These are phyloP conservation scores for Kwoniella shivajii DNA, from an alignment of 1,284 basidiomycete genomes.

Conservation along the genomic window DNA sequence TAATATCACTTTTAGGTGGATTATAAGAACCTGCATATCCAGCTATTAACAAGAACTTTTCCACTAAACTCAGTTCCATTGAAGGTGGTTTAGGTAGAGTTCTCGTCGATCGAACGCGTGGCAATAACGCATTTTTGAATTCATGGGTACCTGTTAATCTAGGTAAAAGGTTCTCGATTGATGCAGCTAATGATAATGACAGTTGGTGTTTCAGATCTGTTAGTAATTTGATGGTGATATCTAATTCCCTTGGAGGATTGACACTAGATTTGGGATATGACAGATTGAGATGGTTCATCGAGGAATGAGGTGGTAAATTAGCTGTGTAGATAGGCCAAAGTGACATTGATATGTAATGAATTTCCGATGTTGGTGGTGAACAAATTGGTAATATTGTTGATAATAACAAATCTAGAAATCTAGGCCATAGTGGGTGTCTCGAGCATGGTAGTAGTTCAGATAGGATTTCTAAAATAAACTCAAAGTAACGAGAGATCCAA, in stretches of 20 bases:
- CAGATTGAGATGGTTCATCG: constrained; percentile 32
- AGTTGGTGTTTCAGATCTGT: constrained; percentile 50
- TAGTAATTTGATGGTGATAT: constrained; percentile 44
- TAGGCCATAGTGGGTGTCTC: constrained; percentile 62
- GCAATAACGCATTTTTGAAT: constrained; percentile 32
- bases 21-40: constrained; percentile 85
- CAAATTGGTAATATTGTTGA: constrained; percentile 68
- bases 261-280: constrained; percentile 21
- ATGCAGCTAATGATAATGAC: constrained; percentile 41
- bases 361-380: constrained; percentile 64
- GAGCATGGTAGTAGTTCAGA: constrained; percentile 25
- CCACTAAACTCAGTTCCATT: constrained; percentile 61
- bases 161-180: constrained; percentile 44
- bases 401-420: constrained; percentile 68
- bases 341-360: constrained; percentile 73
- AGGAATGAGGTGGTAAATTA: constrained; percentile 39
- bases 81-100: constrained; percentile 32
- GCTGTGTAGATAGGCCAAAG: constrained; percentile 69
- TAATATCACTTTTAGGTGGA: constrained; percentile 74
- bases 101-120: constrained; percentile 2
- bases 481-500: no score
- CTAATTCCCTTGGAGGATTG: constrained; percentile 30
- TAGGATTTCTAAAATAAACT: constrained; percentile 42
- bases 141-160: constrained; percentile 30
- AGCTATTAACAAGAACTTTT: constrained; percentile 76